These are phyloP conservation scores for Pichia sp. DNA, from an alignment of 1,139 yeast genomes.

Conservation along the genomic window DNA sequence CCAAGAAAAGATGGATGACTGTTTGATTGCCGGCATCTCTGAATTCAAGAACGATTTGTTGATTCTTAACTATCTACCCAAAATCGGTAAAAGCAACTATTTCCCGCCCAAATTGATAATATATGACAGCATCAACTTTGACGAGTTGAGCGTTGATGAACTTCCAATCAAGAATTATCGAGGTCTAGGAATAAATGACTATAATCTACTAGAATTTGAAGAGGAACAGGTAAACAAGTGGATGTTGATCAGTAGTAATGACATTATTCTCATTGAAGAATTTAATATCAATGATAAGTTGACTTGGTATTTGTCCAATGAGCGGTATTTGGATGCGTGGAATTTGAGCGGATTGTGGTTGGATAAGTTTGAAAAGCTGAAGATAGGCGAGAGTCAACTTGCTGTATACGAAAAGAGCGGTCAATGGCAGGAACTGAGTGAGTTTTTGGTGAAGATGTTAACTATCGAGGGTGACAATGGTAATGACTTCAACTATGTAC, in stretches of 20 bases:
- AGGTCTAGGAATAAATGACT: conserved; percentile 72
- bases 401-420: conserved; percentile 42
- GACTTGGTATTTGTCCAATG: conserved; percentile 59
- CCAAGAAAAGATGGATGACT: conserved; percentile 45
- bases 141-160: conserved; percentile 78
- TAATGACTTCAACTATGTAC: conserved; percentile 21
- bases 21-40: conserved; percentile 70
- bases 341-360: conserved; percentile 54
- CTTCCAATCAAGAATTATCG: conserved; percentile 54
- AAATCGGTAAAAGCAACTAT: conserved; percentile 16
- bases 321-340: conserved; percentile 65
- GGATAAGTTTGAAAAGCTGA: conserved; percentile 40
- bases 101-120: conserved; percentile 65
- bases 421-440: conserved; percentile 52
- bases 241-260: conserved; percentile 71
- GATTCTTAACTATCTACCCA: conserved; percentile 49
- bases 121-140: conserved; percentile 56
- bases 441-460: conserved; percentile 38
- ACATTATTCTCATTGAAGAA: conserved; percentile 65
- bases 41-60: conserved; percentile 50
- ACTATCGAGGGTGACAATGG: conserved; percentile 18
- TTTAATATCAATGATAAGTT: conserved; percentile 59
- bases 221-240: conserved; percentile 29
- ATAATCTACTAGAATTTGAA: conserved; percentile 39
- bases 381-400: conserved; percentile 57